Evolutionary conservation across 2,329 filamentous ascomycete species (phyloP), one percentile per base, ranked within the genome.

Genomic region (Bimuria novae-zelandiae): DNA sequence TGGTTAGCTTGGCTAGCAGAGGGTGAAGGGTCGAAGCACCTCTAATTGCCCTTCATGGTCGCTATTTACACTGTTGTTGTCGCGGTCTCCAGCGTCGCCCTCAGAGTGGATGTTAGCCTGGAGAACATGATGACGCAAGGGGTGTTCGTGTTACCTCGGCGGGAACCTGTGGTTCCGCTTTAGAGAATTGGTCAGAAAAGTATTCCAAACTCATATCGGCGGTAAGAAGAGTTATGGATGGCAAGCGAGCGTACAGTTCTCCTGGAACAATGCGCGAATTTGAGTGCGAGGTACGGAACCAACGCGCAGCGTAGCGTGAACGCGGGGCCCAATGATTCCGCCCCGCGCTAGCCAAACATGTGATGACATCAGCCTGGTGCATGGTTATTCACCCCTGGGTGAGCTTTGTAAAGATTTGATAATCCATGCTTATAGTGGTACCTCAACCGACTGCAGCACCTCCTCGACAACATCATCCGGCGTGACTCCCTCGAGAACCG

Each of bases 401-500:
- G 17, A 46, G 40, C 29, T 50, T 33, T 35, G 35, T 12, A 39
- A 51, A 39, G 37, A 14, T 10, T 42, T 37, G 32, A 21, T 36
- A 19, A 19, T 32, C 19, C 17, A n/a, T 30, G n/a, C 16, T 10
- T 61, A 84, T 25, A 86, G 62, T 19, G 84, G 84, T 21, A 77
- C 77, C 54, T 86, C 83, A 6, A 86, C 76, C 48, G 77, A 77
- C 27, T 76, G 74, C n/a, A 86, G 64, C 12, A 85, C 82, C 39
- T 84, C 80, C 44, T 86, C 82, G 37, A 87, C 77, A 2, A 84
- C 82, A 54, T 79, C 77, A 45, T 84, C 82, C 2, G 80, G 75
- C 1, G 77, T 82, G 3, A 84, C 73, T 27, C 78, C 78, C 3
- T 88, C 84, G 2, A 97, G 75, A 43, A 92, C 62, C 14, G 82